These are phyloP conservation scores for Pseudogymnoascus verrucosus DNA, from an alignment of 2,329 filamentous ascomycete genomes.

Conservation along the genomic window DNA sequence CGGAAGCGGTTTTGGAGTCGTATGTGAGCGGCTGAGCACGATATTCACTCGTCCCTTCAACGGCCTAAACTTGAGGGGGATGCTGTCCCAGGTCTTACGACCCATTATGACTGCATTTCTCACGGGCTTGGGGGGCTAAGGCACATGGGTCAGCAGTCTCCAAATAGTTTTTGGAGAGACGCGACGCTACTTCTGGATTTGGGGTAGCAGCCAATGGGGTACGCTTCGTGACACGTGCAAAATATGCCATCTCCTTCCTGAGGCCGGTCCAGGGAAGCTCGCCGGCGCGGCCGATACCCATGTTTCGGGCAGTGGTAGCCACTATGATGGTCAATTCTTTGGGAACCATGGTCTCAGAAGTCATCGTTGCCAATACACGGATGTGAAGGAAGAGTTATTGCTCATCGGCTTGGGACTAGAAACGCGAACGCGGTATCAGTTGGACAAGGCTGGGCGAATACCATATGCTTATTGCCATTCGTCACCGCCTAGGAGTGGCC, in stretches of 20 bases:
- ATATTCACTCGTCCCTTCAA: conserved; percentile 75
- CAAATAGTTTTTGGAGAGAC: conserved; percentile 10
- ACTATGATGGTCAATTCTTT: conserved; percentile 79
- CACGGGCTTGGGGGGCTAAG: conserved; percentile 13
- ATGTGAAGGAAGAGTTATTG: background rate
- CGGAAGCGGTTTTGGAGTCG: conserved; percentile 13
- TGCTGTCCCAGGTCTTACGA: conserved; percentile 91
- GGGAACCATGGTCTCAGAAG: conserved; percentile 12
- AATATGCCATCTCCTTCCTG: conserved; percentile 89
- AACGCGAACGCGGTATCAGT: background rate
- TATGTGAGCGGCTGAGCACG: conserved; percentile 57
- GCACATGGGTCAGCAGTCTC: conserved; percentile 1
- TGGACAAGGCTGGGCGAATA: background rate
- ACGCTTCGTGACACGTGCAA: conserved; percentile 79
- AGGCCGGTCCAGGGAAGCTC: conserved; percentile 83
- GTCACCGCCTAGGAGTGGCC: background rate
- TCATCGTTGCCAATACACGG: background rate
- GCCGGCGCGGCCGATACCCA: conserved; percentile 79
- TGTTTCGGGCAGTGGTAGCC: conserved; percentile 71
- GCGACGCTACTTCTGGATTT: background rate
- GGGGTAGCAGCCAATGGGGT: conserved; percentile 32
- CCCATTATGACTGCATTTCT: conserved; percentile 91
- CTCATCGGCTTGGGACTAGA: background rate
- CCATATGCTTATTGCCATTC: background rate
- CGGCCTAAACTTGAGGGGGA: conserved; percentile 71